Percentiles rank a stretch among this genome's conserved stretches.
phyloP scores from a whole-genome alignment of 2,329 filamentous ascomycete genomes.

The Berkeleyomyces basicola region DNA sequence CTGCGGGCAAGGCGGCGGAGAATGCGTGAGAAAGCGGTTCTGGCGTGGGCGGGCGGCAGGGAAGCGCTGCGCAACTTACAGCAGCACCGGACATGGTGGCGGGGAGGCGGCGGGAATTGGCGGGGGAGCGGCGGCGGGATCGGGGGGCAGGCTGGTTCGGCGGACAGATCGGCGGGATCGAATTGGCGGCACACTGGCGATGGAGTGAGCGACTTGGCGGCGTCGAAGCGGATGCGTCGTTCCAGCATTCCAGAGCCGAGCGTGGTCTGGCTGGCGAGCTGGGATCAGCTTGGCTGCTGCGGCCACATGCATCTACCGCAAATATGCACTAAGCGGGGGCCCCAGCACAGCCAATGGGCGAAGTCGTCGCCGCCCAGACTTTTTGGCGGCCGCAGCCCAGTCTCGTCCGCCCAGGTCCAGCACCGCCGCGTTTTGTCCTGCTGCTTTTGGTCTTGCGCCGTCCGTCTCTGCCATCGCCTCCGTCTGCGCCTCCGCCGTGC shows the following conservation, averaged over 20 bases:
- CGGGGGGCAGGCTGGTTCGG: background rate
- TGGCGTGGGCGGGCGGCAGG: background rate
- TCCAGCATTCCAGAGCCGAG: background rate
- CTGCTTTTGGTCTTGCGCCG: background rate
- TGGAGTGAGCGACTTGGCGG: background rate
- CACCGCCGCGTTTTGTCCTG: background rate
- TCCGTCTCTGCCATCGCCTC: background rate
- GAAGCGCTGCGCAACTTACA: conserved; percentile 19
- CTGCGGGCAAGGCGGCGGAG: conserved; percentile 27
- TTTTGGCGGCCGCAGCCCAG: background rate
- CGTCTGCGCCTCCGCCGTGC: background rate
- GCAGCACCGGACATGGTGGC: conserved; percentile 25
- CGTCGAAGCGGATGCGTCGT: background rate
- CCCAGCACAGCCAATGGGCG: background rate
- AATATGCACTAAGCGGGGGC: background rate
- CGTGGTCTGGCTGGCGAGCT: background rate
- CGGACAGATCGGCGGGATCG: background rate
- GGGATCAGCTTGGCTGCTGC: background rate
- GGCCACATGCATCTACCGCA: background rate
- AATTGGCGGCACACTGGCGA: background rate
- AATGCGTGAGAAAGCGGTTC: background rate
- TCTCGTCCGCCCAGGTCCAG: background rate
- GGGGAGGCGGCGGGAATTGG: background rate
- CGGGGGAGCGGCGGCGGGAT: background rate
- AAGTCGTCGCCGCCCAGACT: background rate